Conservation (phyloP, 1,284 basidiomycete genomes). For the Kalmanozyma brasiliensis region DNA sequence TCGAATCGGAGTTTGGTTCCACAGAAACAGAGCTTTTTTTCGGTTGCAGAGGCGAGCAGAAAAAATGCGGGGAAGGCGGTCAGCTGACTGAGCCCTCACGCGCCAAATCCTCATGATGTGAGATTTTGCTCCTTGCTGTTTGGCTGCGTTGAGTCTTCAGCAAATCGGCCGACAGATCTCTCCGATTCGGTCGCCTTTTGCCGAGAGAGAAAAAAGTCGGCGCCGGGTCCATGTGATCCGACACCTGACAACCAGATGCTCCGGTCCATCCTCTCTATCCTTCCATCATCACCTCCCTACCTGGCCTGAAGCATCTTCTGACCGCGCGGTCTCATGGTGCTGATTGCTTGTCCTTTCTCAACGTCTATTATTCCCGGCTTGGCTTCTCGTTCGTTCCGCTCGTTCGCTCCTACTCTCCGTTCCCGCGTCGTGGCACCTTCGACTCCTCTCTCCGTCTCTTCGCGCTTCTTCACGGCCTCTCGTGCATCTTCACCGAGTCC, state of each 20-base stretch:
- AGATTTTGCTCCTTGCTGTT: no score
- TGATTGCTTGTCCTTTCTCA: slow-evolving; percentile 10
- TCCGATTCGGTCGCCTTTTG: no score
- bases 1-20: slow-evolving; percentile 2
- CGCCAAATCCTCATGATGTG: no score
- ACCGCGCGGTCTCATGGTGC: slow-evolving; percentile 27
- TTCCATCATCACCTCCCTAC: slow-evolving; percentile 5
- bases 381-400: slow-evolving; percentile 28
- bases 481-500: not conserved
- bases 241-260: slow-evolving; percentile 3
- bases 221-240: slow-evolving; percentile 34
- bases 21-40: no score
- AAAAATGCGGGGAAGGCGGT: slow-evolving; percentile 6
- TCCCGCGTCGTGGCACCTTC: slow-evolving; percentile 7
- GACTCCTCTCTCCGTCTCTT: slow-evolving; percentile 5
- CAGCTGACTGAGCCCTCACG: not conserved
- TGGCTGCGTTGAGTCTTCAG: no score
- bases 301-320: slow-evolving; percentile 10
- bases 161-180: slow-evolving; percentile 5
- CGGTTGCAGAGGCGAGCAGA: not conserved
- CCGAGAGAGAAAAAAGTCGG: slow-evolving; percentile 4
- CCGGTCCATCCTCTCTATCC: not conserved
- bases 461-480: not conserved
- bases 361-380: slow-evolving; percentile 1
- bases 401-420: slow-evolving; percentile 31